Percentiles rank a stretch among this genome's conserved stretches.
Evolutionary conservation across 2,329 filamentous ascomycete species (phyloP).

Genomic region (Endoconidiophora polonica): DNA sequence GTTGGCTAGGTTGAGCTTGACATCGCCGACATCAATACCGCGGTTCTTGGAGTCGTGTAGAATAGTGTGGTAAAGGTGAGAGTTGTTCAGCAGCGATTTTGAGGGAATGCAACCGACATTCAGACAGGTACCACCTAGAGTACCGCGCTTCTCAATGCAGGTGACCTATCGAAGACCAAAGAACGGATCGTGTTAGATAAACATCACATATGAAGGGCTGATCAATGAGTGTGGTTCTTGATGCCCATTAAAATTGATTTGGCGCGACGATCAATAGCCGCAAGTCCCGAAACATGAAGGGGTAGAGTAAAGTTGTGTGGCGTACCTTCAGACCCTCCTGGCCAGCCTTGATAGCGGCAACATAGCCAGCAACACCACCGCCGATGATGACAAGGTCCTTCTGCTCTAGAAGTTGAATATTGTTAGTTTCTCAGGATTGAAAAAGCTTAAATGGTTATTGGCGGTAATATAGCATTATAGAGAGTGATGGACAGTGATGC

Average conservation of each 20-base stretch:
- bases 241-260: slow-evolving; percentile 6
- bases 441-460: neutral
- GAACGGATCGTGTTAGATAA: neutral
- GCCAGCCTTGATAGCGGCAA: slow-evolving; percentile 96
- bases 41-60: slow-evolving; percentile 93
- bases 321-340: slow-evolving; percentile 89
- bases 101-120: slow-evolving; percentile 99
- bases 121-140: slow-evolving; percentile 88
- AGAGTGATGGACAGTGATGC: neutral
- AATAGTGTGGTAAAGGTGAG: slow-evolving; percentile 92
- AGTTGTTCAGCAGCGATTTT: slow-evolving; percentile 99
- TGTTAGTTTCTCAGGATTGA: slow-evolving; percentile 22
- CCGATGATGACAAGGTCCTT: slow-evolving; percentile 97
- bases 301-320: neutral
- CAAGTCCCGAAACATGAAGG: neutral
- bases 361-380: slow-evolving; percentile 94
- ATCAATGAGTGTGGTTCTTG: too few species aligned
- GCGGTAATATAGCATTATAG: neutral
- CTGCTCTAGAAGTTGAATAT: slow-evolving; percentile 43
- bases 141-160: slow-evolving; percentile 96
- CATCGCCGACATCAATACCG: slow-evolving; percentile 92
- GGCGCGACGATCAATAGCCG: neutral
- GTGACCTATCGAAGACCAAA: slow-evolving; percentile 45
- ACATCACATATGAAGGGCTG: too few species aligned
- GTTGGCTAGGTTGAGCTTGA: slow-evolving; percentile 83